Conservation (phyloP, 2,329 filamentous ascomycete genomes). For the Balansia obtecta region DNA sequence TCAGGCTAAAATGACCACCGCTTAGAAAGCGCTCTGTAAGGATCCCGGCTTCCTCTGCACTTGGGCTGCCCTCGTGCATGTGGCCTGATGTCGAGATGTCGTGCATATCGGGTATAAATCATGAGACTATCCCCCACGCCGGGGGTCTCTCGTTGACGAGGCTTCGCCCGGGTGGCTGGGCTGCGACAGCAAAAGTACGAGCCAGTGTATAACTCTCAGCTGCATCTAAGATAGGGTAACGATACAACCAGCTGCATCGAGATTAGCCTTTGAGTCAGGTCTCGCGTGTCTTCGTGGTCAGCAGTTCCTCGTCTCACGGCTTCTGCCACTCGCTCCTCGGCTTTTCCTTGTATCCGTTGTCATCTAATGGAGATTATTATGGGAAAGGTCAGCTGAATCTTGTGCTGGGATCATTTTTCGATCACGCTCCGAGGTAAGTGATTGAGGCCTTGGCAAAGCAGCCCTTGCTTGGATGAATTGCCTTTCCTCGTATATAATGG, state of each 20-base stretch:
- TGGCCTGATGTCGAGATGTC: no score
- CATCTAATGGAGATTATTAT: conserved; percentile 36
- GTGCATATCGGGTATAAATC: no score
- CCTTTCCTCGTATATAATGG: conserved; percentile 29
- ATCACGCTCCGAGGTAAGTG: conserved; percentile 29
- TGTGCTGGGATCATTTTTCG: conserved; percentile 23
- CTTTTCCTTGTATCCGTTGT: conserved; percentile 28
- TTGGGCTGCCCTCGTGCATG: no score
- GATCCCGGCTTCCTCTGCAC: no score
- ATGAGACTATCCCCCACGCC: no score
- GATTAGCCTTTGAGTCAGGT: conserved; percentile 28
- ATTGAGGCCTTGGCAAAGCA: conserved; percentile 21
- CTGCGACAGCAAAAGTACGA: no score
- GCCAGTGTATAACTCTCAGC: conserved; percentile 23
- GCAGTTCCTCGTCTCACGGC: conserved; percentile 26
- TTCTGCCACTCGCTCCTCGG: conserved; percentile 19
- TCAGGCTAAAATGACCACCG: no score
- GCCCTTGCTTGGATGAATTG: conserved; percentile 21
- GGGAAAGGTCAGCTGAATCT: conserved; percentile 31
- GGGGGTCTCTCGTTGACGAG: no score
- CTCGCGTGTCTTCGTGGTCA: conserved; percentile 18
- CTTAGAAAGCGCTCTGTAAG: no score
- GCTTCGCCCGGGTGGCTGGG: no score
- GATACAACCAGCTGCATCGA: conserved; percentile 20
- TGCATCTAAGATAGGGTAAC: conserved; percentile 16